phyloP scores from a whole-genome alignment of 1,284 basidiomycete genomes.

The Omphalotus olearius region DNA sequence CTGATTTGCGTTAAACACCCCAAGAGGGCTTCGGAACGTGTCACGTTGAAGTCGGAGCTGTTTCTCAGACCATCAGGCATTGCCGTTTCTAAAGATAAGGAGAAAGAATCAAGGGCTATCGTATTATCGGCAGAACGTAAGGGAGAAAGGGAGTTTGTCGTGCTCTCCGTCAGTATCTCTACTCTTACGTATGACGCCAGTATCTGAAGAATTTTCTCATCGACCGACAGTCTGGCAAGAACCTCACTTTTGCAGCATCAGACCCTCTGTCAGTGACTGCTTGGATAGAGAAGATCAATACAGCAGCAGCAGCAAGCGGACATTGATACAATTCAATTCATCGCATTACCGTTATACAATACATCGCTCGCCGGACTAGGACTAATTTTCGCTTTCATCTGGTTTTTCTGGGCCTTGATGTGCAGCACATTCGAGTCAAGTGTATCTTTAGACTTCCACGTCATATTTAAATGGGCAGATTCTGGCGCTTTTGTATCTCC shows the following conservation, averaged over 20 bases:
- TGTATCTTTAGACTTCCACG: no score
- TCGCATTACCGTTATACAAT: no score
- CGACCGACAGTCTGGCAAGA: conserved; percentile 42
- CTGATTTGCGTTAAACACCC: conserved; percentile 52
- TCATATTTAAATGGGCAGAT: no score
- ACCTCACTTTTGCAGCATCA: conserved; percentile 46
- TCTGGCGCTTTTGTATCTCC: no score
- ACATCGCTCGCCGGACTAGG: no score
- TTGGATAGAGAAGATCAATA: conserved; percentile 54
- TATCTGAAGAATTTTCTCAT: not conserved
- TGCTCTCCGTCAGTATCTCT: conserved; percentile 50
- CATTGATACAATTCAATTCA: no score
- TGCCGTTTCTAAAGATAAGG: conserved; percentile 27
- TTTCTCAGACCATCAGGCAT: conserved; percentile 25
- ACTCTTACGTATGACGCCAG: not conserved
- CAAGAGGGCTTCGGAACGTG: conserved; percentile 28
- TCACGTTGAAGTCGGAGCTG: conserved; percentile 48
- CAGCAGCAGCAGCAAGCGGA: conserved; percentile 26
- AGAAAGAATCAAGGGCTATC: conserved; percentile 16
- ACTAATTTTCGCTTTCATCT: no score
- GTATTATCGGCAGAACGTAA: conserved; percentile 45
- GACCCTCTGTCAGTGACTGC: conserved; percentile 32
- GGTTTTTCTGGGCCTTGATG: no score
- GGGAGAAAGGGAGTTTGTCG: conserved; percentile 56
- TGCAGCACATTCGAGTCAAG: no score